Evolutionary conservation across 352 stramenopile genomes (phyloP).

Genomic region (Globisporangium cylindrosporum): DNA sequence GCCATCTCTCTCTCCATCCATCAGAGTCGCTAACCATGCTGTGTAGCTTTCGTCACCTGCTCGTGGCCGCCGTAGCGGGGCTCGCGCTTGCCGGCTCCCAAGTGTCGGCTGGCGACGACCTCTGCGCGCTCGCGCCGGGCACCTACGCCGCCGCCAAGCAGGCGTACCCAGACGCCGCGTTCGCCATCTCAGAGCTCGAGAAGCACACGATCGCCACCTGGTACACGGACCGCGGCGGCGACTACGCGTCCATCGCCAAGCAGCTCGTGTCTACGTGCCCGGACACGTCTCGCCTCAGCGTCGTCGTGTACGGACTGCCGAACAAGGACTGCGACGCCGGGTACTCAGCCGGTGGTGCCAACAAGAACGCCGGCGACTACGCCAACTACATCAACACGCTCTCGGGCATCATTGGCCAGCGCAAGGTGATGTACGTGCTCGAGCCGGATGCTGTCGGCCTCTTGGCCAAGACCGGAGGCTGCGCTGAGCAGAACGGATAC

Average conservation of each 20-base stretch:
- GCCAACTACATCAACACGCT: conserved; percentile 43
- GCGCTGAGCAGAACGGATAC: conserved; percentile 35
- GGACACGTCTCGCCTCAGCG: conserved; percentile 40
- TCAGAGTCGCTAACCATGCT: background rate
- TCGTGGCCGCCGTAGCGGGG: conserved; percentile 4
- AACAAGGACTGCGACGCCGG: conserved; percentile 72
- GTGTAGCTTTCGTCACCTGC: conserved; percentile 7
- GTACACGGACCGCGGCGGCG: conserved; percentile 58
- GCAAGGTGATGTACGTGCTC: conserved; percentile 68
- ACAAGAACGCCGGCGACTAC: conserved; percentile 49
- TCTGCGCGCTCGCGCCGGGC: conserved; percentile 46
- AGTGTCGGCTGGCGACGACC: conserved; percentile 28
- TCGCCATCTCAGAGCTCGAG: conserved; percentile 50
- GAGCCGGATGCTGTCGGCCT: conserved; percentile 67
- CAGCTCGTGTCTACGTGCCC: conserved; percentile 35
- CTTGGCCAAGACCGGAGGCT: conserved; percentile 34
- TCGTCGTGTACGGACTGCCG: conserved; percentile 70
- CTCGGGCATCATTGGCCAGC: conserved; percentile 37
- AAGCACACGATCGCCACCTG: conserved; percentile 57
- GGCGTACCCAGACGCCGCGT: conserved; percentile 37
- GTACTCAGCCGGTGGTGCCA: conserved; percentile 38
- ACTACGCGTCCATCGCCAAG: conserved; percentile 32
- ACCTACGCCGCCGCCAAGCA: conserved; percentile 46
- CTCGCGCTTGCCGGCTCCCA: background rate
- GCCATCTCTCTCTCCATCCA: background rate